Evolutionary conservation across 257 asterid species (phyloP).

Genomic region (Nicotiana otophora): DNA sequence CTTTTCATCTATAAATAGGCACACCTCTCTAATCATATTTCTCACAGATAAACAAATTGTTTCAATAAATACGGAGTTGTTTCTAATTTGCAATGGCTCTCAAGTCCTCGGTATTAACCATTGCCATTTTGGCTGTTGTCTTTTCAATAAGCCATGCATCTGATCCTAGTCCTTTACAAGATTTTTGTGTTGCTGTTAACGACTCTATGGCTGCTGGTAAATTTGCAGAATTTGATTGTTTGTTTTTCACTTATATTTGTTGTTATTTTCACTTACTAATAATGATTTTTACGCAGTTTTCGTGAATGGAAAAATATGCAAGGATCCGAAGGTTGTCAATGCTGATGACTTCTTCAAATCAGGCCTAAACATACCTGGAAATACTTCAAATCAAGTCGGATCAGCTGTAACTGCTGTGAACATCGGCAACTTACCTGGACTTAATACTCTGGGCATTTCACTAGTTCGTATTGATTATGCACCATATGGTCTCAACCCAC

Average conservation of each 20-base stretch:
- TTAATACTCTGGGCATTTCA: neutral
- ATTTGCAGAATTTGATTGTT: neutral
- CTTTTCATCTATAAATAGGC: neutral
- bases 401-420: neutral
- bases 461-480: neutral
- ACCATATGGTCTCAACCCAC: constrained; percentile 5
- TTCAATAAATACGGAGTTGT: neutral
- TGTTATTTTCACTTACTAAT: neutral
- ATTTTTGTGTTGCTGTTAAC: neutral
- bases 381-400: neutral
- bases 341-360: neutral
- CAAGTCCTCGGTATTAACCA: neutral
- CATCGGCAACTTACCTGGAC: neutral
- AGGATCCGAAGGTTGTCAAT: no score
- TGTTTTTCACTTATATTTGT: neutral
- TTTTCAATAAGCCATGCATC: neutral
- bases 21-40: neutral
- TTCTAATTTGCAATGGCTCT: neutral
- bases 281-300: neutral
- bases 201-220: neutral
- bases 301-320: neutral
- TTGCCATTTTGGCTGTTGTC: neutral
- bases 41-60: neutral
- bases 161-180: constrained; percentile 6
- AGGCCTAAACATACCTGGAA: neutral